Conservation (phyloP, 805 yeast genomes). For the Candida multigemmis region DNA sequence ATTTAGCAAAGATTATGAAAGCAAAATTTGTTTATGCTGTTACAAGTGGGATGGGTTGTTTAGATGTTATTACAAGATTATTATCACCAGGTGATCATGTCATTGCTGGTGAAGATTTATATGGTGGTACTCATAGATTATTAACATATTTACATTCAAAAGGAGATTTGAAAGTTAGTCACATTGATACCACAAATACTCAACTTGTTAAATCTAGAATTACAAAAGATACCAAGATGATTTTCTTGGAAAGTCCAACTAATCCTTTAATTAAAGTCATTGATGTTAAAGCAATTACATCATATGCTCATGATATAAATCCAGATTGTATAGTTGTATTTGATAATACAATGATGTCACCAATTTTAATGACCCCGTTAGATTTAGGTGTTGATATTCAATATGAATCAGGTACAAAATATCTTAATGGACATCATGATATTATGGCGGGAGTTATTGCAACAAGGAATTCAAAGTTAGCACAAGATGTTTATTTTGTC, state of each 20-base stretch:
- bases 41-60: constrained; percentile 86
- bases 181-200: constrained; percentile 74
- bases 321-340: constrained; percentile 72
- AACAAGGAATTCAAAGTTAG: constrained; percentile 51
- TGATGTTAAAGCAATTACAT: constrained; percentile 62
- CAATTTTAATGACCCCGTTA: constrained; percentile 75
- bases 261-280: constrained; percentile 87
- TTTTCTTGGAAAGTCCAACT: constrained; percentile 86
- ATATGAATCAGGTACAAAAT: constrained; percentile 91
- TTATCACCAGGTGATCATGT: constrained; percentile 82
- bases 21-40: constrained; percentile 77
- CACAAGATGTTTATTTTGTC: constrained; percentile 61
- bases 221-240: constrained; percentile 54
- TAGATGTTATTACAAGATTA: constrained; percentile 74
- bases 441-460: constrained; percentile 94
- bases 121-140: constrained; percentile 89
- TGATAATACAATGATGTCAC: constrained; percentile 97
- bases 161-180: constrained; percentile 58
- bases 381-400: constrained; percentile 85
- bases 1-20: constrained; percentile 68
- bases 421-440: constrained; percentile 91
- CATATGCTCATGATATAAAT: constrained; percentile 54
- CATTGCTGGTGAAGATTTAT: constrained; percentile 88
- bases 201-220: constrained; percentile 51
- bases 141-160: constrained; percentile 61